Evolutionary conservation across 352 stramenopile genomes (phyloP), one percentile per base, ranked within the genome.

Genomic region (Phytophthora fragariaefolia): DNA sequence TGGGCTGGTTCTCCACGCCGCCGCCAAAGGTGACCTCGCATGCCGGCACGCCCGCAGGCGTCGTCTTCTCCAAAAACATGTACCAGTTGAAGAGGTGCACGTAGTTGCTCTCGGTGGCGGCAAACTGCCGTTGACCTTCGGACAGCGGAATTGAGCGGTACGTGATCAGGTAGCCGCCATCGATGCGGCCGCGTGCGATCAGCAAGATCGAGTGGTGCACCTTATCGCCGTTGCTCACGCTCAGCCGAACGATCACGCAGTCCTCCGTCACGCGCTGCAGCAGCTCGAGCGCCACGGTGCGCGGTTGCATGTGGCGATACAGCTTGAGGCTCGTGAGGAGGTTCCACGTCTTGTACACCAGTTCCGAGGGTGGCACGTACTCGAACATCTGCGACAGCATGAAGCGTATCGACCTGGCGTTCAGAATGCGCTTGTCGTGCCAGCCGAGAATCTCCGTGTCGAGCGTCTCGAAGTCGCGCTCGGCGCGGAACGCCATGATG

Each of bases 51-150:
- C 71, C 76, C 13, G 34, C 8, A 0, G 60, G 36, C 1, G 52
- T 71, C 34, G 46, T 20, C 48, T 66, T 59, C 34, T 92, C 81
- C 46, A 90, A 69, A 56, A 92, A 90, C 69, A 87, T 89, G 69
- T 89, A 92, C 83, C 83, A 92, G 65, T 87, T 89, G 62, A 88
- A 86, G 36, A 90, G 78, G 48, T 76, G 75, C 43, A 88, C 76
- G 62, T 85, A 82, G 61, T 80, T 76, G 45, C 73, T 82, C 55
- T 91, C 83, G 13, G 42, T 63, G 24, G 79, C 63, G 13, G 76
- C 69, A 58, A 89, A 90, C 36, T 71, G 54, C 8, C 63, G 62
- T 47, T 87, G 74, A 17, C 65, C 79, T 8, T 65, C 43, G 8
- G 80, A 71, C 43, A 92, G 55, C 40, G 83, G 83, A 20, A 92